Evolutionary conservation across 192 early-diverging fungal genomes (phyloP).

Genomic region (Coemansia pectinata): DNA sequence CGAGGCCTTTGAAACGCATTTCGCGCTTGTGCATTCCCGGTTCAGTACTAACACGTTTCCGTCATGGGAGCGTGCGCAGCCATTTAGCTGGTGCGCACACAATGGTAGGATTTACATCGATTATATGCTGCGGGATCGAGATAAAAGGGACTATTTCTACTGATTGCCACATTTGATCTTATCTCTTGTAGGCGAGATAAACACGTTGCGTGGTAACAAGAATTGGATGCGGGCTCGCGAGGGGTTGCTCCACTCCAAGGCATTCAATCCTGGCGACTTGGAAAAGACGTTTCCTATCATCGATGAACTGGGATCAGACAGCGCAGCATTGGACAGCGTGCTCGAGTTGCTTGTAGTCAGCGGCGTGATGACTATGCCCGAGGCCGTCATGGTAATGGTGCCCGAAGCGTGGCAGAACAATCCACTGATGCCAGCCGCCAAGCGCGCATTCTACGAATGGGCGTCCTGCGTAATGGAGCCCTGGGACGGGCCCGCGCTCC

Average conservation of each 20-base stretch:
- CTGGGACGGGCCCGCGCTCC: conserved; percentile 97
- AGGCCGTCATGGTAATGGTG: conserved; percentile 99
- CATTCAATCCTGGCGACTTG: conserved; percentile 71
- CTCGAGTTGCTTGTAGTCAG: conserved; percentile 92
- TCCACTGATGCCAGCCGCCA: conserved; percentile 72
- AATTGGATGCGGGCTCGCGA: conserved; percentile 99
- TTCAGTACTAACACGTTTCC: conserved; percentile 99
- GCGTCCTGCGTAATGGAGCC: conserved; percentile 97
- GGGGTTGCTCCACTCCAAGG: conserved; percentile 85
- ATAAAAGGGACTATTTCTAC: not conserved
- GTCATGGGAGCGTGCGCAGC: conserved; percentile 98
- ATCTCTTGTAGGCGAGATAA: conserved; percentile 78
- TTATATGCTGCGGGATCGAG: not conserved
- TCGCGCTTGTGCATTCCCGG: conserved; percentile 96
- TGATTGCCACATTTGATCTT: not conserved
- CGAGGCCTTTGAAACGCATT: conserved; percentile 80
- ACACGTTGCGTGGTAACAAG: conserved; percentile 98
- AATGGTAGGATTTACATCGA: conserved; percentile 68
- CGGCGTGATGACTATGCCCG: conserved; percentile 86
- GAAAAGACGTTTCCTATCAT: conserved; percentile 89
- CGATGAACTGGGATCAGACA: conserved; percentile 95
- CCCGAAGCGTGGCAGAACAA: conserved; percentile 99
- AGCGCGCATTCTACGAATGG: conserved; percentile 97
- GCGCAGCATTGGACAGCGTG: conserved; percentile 96
- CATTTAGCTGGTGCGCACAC: conserved; percentile 97